phyloP scores from a whole-genome alignment of 768 basidiomycete species.

The Tricholoma sp. region DNA sequence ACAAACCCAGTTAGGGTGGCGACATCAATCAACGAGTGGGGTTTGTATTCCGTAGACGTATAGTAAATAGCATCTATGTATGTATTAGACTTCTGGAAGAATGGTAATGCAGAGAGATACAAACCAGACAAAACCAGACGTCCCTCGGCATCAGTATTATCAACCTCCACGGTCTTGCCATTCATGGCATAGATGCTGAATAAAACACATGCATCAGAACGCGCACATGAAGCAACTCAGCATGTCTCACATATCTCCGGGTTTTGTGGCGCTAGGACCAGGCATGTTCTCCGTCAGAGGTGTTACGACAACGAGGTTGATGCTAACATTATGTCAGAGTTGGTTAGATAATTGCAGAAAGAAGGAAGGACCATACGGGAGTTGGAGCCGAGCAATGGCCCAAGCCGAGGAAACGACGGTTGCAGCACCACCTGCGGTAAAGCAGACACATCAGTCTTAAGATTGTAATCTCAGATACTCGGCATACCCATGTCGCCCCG shows the following conservation, averaged over 20 bases:
- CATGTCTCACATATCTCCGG: conserved; percentile 70
- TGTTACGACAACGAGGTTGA: conserved; percentile 69
- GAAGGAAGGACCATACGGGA: conserved; percentile 54
- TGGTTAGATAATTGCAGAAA: not conserved
- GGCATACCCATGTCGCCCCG: conserved; percentile 77
- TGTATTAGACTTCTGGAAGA: not conserved
- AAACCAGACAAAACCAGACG: conserved; percentile 68
- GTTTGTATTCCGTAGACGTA: conserved; percentile 67
- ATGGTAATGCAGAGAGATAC: conserved; percentile 8
- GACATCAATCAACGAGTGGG: conserved; percentile 80
- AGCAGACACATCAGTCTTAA: not conserved
- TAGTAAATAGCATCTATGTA: conserved; percentile 77
- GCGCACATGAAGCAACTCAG: not conserved
- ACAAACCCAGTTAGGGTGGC: conserved; percentile 79
- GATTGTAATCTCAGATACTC: not conserved
- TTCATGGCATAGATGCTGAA: conserved; percentile 79
- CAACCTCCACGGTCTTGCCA: conserved; percentile 80
- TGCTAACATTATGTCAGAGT: conserved; percentile 30
- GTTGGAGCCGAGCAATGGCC: conserved; percentile 73
- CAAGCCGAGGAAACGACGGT: conserved; percentile 66
- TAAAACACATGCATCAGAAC: not conserved
- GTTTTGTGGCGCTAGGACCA: conserved; percentile 66
- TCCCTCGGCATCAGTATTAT: conserved; percentile 86
- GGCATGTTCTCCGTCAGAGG: conserved; percentile 88
- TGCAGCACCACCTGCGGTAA: conserved; percentile 62